Conservation (phyloP, 169 alveolate genomes). For the Nephromyces sp. region DNA sequence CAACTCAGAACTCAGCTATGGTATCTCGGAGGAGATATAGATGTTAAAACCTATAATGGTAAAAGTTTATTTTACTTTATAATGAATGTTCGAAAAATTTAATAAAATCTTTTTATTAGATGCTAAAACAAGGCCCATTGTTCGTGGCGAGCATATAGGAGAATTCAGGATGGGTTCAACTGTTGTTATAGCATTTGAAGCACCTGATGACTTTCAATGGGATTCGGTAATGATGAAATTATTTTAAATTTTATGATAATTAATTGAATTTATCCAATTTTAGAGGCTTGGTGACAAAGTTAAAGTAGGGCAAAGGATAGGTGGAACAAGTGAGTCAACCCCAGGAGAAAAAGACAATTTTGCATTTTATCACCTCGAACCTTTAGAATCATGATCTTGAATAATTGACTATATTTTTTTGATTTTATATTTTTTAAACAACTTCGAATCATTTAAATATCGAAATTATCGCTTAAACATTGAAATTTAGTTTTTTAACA, state of each 20-base stretch:
- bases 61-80: conserved; percentile 9
- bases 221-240: conserved; percentile 35
- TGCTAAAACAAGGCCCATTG: conserved; percentile 4
- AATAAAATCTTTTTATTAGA: background rate
- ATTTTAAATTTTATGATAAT: background rate
- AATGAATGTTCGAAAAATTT: conserved; percentile 15
- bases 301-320: conserved; percentile 1
- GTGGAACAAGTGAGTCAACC: background rate
- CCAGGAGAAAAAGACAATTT: background rate
- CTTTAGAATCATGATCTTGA: background rate
- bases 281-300: background rate
- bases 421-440: too few relatives aligned
- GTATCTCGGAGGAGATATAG: conserved; percentile 26
- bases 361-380: background rate
- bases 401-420: too few relatives aligned
- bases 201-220: conserved; percentile 53
- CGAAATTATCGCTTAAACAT: too few relatives aligned
- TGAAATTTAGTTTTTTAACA: too few relatives aligned
- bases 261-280: background rate
- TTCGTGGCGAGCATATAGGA: conserved; percentile 71
- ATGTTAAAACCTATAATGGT: conserved; percentile 13
- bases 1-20: conserved; percentile 28
- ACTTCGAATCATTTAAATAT: too few relatives aligned
- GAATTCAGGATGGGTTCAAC: conserved; percentile 74
- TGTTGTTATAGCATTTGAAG: conserved; percentile 67